A percentile compares a stretch with the other conserved stretches of the same genome.
phyloP scores from a whole-genome alignment of 106 monocot species.

The Hemerocallis citrina region DNA sequence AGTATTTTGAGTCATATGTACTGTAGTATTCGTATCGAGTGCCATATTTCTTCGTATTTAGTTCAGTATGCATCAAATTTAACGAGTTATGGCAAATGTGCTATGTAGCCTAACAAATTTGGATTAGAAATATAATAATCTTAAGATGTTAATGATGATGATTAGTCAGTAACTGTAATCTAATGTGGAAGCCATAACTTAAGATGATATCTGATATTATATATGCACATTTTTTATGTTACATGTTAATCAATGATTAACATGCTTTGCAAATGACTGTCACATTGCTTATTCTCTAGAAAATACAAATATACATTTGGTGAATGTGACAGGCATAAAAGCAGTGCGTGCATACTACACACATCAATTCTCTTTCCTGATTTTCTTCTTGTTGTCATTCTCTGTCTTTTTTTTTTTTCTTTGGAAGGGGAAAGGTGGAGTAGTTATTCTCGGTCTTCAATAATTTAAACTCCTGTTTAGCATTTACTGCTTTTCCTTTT shows the following conservation, averaged over 20 bases:
- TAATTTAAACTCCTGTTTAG: not conserved
- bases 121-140: no score
- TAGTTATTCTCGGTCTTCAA: no score
- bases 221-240: not conserved
- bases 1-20: no score
- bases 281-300: not conserved
- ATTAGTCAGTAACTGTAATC: not conserved
- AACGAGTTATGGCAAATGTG: no score
- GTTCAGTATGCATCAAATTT: no score
- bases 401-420: not conserved
- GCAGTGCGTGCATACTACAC: no score
- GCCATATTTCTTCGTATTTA: no score
- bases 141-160: not conserved
- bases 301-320: not conserved
- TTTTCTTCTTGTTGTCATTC: not conserved
- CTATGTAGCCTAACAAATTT: no score
- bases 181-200: no score
- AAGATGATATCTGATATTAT: no score
- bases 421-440: no score
- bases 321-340: constrained; percentile 2
- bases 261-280: not conserved
- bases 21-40: no score
- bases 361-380: not conserved
- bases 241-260: not conserved
- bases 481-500: not conserved